Evolutionary conservation across 225 moss, liverwort and hornwort species (phyloP).

Genomic region (Thuidium tamariscinum): DNA sequence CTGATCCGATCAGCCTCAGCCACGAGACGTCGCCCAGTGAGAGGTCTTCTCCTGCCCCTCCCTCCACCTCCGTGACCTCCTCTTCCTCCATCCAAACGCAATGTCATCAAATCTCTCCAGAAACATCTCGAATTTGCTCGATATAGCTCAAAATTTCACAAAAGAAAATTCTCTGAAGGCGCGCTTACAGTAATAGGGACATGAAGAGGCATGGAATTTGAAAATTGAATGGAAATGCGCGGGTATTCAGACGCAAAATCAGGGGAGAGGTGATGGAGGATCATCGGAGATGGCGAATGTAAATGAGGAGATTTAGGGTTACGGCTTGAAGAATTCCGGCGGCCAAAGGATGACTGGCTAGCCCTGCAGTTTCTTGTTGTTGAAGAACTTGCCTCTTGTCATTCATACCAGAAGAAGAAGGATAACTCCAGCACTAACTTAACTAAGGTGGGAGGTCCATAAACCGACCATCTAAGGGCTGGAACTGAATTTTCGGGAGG

Average conservation of each 20-base stretch:
- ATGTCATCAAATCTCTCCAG: not conserved
- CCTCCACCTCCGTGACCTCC: conserved; percentile 5
- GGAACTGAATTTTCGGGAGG: too few species aligned
- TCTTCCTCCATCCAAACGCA: conserved; percentile 18
- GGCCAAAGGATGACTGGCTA: too few species aligned
- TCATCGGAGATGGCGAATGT: not conserved
- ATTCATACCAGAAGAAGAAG: too few species aligned
- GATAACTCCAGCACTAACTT: too few species aligned
- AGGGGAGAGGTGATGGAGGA: not conserved
- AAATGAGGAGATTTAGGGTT: not conserved
- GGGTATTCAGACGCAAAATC: not conserved
- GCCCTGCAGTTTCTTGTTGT: too few species aligned
- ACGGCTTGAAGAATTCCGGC: not conserved
- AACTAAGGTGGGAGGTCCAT: too few species aligned
- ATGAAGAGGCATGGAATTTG: not conserved
- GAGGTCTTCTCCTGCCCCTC: conserved; percentile 11
- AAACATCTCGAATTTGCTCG: not conserved
- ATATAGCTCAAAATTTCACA: not conserved
- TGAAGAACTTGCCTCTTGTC: too few species aligned
- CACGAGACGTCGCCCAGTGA: conserved; percentile 67
- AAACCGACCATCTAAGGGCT: too few species aligned
- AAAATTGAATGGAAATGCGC: not conserved
- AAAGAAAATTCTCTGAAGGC: not conserved
- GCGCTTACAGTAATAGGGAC: not conserved
- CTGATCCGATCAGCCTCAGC: conserved; percentile 78